Conservation (phyloP, 305 asterid species). For the Fraxinus floribunda region DNA sequence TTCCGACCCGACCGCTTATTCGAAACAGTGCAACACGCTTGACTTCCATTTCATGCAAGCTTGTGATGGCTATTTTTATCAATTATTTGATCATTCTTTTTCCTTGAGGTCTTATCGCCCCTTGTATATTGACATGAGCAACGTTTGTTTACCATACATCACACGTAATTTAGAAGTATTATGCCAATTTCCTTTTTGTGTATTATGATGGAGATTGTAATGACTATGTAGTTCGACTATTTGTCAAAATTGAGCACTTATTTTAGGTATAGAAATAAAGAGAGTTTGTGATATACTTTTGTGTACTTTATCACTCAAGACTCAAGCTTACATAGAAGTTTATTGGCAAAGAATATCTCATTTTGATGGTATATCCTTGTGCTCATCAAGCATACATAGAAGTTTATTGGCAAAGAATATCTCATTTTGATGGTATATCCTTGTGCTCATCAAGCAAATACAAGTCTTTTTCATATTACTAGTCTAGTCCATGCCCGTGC, state of each 20-base stretch:
- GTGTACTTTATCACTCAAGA: neutral
- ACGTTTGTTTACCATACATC: neutral
- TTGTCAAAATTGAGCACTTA: neutral
- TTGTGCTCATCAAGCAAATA: neutral
- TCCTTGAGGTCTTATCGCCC: conserved; percentile 24
- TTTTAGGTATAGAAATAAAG: neutral
- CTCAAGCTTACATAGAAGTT: neutral
- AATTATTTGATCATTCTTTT: conserved; percentile 48
- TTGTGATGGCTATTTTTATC: conserved; percentile 35
- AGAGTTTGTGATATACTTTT: neutral
- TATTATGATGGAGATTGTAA: neutral
- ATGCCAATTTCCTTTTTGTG: neutral
- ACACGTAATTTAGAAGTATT: neutral
- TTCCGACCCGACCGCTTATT: conserved; percentile 17
- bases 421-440: neutral
- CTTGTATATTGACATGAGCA: neutral
- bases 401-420: neutral
- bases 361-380: neutral
- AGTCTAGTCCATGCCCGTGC: too few species aligned
- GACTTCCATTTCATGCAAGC: conserved; percentile 27
- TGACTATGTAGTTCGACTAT: neutral
- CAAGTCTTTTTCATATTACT: neutral
- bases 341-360: neutral
- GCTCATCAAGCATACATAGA: neutral
- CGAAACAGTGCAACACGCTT: conserved; percentile 43